Conservation (phyloP, 805 yeast species). For the Yamadazyma olivae region DNA sequence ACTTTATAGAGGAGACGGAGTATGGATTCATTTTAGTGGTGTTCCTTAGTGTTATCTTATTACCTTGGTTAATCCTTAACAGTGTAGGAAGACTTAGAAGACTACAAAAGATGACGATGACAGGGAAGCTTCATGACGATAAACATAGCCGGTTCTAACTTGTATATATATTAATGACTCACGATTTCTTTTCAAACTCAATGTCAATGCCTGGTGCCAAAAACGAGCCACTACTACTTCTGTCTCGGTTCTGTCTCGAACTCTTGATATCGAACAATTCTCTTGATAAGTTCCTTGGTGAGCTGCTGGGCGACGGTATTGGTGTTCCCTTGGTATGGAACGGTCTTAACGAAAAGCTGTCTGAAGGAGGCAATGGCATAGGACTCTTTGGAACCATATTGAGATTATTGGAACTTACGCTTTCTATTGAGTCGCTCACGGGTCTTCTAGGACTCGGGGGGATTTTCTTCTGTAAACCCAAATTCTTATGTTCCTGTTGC, state of each 20-base stretch:
- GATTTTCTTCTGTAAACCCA: slow-evolving; percentile 19
- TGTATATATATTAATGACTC: slow-evolving; percentile 3
- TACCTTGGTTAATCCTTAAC: slow-evolving; percentile 46
- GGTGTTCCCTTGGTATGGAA: slow-evolving; percentile 41
- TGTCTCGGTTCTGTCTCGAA: slow-evolving; percentile 4
- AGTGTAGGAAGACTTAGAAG: slow-evolving; percentile 58
- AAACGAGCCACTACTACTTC: slow-evolving; percentile 18
- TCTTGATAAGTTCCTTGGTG: slow-evolving; percentile 26
- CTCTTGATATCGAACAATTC: slow-evolving; percentile 2
- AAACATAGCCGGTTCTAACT: not conserved
- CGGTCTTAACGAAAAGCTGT: slow-evolving; percentile 37
- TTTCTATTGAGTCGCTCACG: not conserved
- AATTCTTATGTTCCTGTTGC: slow-evolving; percentile 25
- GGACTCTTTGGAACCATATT: slow-evolving; percentile 12
- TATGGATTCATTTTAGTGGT: slow-evolving; percentile 59
- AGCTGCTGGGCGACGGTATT: slow-evolving; percentile 33
- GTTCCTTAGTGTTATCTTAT: slow-evolving; percentile 39
- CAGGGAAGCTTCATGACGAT: slow-evolving; percentile 31
- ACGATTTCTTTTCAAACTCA: slow-evolving; percentile 21
- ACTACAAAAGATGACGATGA: slow-evolving; percentile 73
- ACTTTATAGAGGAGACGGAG: slow-evolving; percentile 71
- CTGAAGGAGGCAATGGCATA: slow-evolving; percentile 16
- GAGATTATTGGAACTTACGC: not conserved
- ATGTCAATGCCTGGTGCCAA: slow-evolving; percentile 24
- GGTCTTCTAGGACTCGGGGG: slow-evolving; percentile 13